These are phyloP conservation scores for Megacollybia marginata DNA, from an alignment of 768 basidiomycete genomes.

Conservation along the genomic window DNA sequence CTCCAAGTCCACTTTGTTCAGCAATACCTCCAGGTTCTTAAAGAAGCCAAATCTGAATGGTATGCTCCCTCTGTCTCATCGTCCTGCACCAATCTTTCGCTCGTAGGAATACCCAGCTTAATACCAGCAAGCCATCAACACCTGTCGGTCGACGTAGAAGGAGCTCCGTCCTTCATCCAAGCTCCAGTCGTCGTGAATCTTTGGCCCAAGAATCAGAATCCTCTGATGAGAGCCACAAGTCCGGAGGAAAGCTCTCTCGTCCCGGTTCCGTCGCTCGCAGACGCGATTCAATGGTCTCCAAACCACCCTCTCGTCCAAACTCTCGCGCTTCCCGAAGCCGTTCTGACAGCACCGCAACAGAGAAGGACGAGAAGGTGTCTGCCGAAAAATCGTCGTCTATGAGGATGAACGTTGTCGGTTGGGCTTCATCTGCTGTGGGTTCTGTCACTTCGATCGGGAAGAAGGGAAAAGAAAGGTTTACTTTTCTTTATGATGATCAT, in stretches of 20 bases:
- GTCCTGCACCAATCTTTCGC: not conserved
- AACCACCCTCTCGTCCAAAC: conserved; percentile 41
- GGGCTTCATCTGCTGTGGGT: conserved; percentile 62
- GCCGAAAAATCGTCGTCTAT: conserved; percentile 26
- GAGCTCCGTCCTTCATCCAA: not conserved
- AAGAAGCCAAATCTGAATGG: conserved; percentile 66
- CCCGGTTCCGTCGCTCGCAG: conserved; percentile 34
- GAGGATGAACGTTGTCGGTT: conserved; percentile 47
- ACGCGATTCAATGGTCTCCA: conserved; percentile 11
- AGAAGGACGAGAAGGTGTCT: conserved; percentile 21
- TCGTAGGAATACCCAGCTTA: not conserved
- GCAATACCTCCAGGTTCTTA: conserved; percentile 66
- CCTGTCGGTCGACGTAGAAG: too few species aligned
- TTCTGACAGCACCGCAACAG: conserved; percentile 45
- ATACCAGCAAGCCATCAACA: too few species aligned
- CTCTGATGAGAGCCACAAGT: conserved; percentile 1
- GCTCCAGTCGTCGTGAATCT: not conserved
- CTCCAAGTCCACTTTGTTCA: conserved; percentile 68
- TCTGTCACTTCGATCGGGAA: conserved; percentile 50
- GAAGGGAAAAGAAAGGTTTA: conserved; percentile 58
- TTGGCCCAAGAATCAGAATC: not conserved
- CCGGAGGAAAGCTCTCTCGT: conserved; percentile 14
- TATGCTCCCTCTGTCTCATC: conserved; percentile 21
- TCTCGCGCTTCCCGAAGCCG: conserved; percentile 63
- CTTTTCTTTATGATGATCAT: conserved; percentile 44